Base-by-base conservation (phyloP, 2,329 filamentous ascomycete species). In the Colletotrichum shisoi region DNA sequence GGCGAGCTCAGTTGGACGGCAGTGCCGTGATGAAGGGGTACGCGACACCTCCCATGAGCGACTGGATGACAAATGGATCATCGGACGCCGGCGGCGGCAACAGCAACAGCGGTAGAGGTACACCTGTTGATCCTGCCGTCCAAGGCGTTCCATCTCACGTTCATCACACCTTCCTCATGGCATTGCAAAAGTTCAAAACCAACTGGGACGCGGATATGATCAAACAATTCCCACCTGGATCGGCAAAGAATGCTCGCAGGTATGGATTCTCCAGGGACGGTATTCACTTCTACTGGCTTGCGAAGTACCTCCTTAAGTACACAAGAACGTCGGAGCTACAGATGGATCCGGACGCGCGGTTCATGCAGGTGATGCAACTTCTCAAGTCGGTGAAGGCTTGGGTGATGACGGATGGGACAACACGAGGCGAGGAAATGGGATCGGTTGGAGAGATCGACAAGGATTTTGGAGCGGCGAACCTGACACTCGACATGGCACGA, bases 261-360 rank as follows among this genome's bases (percentile, higher is more conserved):
- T 84, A 88, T 70, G 90, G 90, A 0, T 92, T 92, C 76, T 91
- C 87, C 61, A 81, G 89, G 57, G 90, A 92, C 71, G 89, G 85
- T 1, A 85, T 91, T 15, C 89, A 91, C 72, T 92, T 89, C 75
- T 92, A 89, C 78, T 92, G 87, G 83, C 81, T 92, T 48, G 89
- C 88, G 17, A 89, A 85, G 68, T 84, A 87, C 72, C 82, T 91
- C 72, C 78, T 92, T 61, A 86, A 87, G 73, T 85, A 86, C 68
- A 85, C 84, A 19, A 79, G 82, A 31, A 74, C 80, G 13, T 77
- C 81, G 37, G 85, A 89, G 70, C 81, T 87, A 73, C 80, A 84
- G 49, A 78, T 85, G 72, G 77, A 83, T 15, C 79, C 87, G n/a
- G 87, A 91, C 71, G 76, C 82, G 63, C 83, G 88, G 7, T 87